Percentiles rank a stretch among this genome's conserved stretches.
Evolutionary conservation across 2,329 filamentous ascomycete genomes (phyloP).

Genomic region (Xylaria sp.): DNA sequence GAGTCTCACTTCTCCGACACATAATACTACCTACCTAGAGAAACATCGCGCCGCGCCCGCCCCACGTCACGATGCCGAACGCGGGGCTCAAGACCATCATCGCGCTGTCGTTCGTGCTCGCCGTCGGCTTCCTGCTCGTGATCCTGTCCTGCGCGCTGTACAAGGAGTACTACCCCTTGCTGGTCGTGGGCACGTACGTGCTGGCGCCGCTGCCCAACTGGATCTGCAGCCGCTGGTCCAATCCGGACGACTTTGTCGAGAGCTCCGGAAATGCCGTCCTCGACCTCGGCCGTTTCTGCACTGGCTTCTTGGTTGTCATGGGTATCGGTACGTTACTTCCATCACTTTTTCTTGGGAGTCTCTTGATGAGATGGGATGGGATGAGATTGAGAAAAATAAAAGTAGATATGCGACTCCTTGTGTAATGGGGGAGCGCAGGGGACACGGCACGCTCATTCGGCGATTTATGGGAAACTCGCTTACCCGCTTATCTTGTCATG

Average conservation of each 20-base stretch:
- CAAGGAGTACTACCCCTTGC: constrained; percentile 91
- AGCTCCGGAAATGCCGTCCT: constrained; percentile 85
- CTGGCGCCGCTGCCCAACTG: constrained; percentile 95
- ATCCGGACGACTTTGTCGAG: constrained; percentile 94
- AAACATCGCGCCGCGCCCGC: constrained; percentile 17
- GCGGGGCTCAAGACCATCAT: constrained; percentile 99
- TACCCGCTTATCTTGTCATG: background rate
- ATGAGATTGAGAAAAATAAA: no score
- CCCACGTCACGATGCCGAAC: constrained; percentile 66
- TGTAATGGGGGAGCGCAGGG: background rate
- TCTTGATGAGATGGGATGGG: background rate
- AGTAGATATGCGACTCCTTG: background rate
- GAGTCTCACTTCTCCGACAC: constrained; percentile 1
- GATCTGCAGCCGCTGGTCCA: constrained; percentile 88
- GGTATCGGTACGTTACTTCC: constrained; percentile 79
- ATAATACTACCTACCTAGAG: background rate
- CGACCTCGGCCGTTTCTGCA: constrained; percentile 93
- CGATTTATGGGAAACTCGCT: constrained; percentile 31
- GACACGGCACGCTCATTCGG: background rate
- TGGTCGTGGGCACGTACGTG: constrained; percentile 96
- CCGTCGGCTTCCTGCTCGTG: constrained; percentile 97
- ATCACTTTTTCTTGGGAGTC: background rate
- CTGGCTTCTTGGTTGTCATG: constrained; percentile 96
- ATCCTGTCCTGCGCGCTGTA: constrained; percentile 97
- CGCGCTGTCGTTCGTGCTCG: constrained; percentile 97